Evolutionary conservation across 2,329 filamentous ascomycete genomes (phyloP), one percentile per base, ranked within the genome.

Genomic region (Canariomyces notabilis): DNA sequence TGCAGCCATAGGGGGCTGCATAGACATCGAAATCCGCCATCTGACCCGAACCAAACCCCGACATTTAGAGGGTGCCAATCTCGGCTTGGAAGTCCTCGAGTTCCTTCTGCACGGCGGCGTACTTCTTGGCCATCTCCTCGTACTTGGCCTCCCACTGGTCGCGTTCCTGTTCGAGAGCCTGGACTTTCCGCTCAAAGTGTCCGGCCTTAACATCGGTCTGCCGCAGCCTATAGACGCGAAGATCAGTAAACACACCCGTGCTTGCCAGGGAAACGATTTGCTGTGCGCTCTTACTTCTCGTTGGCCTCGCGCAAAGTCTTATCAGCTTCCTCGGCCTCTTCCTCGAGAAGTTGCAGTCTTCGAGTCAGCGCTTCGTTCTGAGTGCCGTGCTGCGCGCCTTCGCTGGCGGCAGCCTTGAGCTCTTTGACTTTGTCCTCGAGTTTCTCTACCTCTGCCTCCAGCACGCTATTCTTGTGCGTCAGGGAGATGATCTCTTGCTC

Each of bases 141-240:
- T 94, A 97, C 78, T 98, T 97, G 71, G 78, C 68, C 77, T 97
- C 93, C 90, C 90, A 96, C 71, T 90, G 82, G 71, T 96, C 89
- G 63, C 88, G 86, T 68, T 90, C 82, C 64, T 81, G 77, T 75
- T 98, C 93, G 64, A 96, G 83, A 62, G 93, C 91, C 72, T 96
- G 89, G 60, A 97, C 93, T 79, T 97, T 97, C 74, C 93, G 93
- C 77, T 98, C 93, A 73, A 91, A 97, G 77, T 98, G 91, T 63
- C 91, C 93, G 64, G 91, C 90, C 80, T 97, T 97, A 74, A 97
- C 89, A 69, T 98, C 93, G 74, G 93, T 96, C 76, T 95, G 90
- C 69, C 93, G 90, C 66, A 97, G 88, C 76, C 93, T 98, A 60
- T 56, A 48, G 47, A 36, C 52, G 46, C 42, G 57, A 51, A 43